phyloP scores from a whole-genome alignment of 1,139 yeast species.

The Nakaseomyces nivariensis region DNA sequence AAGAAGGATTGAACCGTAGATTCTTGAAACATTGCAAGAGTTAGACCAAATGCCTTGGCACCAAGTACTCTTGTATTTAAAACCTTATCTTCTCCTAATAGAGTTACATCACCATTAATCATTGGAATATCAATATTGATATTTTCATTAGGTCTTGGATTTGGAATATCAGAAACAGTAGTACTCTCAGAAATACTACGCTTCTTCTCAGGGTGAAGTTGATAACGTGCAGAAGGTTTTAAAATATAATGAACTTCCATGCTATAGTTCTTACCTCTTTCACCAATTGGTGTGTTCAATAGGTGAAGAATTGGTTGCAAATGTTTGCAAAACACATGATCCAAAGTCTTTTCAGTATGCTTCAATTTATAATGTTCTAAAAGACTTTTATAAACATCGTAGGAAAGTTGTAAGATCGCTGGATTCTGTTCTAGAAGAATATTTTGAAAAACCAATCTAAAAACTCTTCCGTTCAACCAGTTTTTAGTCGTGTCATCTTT shows the following conservation, averaged over 20 bases:
- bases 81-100: constrained; percentile 69
- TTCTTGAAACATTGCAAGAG: constrained; percentile 47
- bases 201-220: constrained; percentile 26
- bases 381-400: constrained; percentile 50
- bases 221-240: constrained; percentile 51
- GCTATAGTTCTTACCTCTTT: constrained; percentile 76
- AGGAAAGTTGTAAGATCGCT: constrained; percentile 58
- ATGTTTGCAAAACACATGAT: constrained; percentile 43
- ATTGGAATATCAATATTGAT: constrained; percentile 92
- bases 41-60: constrained; percentile 65
- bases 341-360: constrained; percentile 35
- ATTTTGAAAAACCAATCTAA: constrained; percentile 78
- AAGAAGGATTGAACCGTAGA: constrained; percentile 35
- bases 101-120: constrained; percentile 79
- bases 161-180: constrained; percentile 32
- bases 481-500: constrained; percentile 53
- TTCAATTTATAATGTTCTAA: constrained; percentile 38
- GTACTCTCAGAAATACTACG: constrained; percentile 23
- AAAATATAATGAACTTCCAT: constrained; percentile 69
- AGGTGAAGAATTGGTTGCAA: constrained; percentile 55
- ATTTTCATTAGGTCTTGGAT: constrained; percentile 46
- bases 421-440: constrained; percentile 78
- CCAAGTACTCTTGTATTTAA: constrained; percentile 69
- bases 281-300: constrained; percentile 89
- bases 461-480: constrained; percentile 70